phyloP scores from a whole-genome alignment of 306 rosid genomes.

The Chamaecrista fasciculata region DNA sequence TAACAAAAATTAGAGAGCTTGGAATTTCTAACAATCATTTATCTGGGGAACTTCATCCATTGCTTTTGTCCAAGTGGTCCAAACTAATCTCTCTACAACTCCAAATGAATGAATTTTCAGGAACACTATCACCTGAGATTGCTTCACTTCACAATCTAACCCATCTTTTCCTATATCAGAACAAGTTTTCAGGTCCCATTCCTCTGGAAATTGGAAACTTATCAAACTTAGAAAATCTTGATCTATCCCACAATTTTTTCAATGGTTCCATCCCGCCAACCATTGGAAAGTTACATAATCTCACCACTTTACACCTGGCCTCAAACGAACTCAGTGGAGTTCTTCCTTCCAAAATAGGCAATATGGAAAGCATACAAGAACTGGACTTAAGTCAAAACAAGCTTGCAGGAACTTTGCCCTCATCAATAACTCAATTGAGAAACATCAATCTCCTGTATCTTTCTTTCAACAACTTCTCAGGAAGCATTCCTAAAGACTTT shows the following conservation, averaged over 20 bases:
- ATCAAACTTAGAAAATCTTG: conserved; percentile 6
- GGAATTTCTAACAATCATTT: conserved; percentile 20
- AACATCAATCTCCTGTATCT: conserved; percentile 25
- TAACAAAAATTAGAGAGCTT: conserved; percentile 21
- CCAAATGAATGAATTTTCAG: conserved; percentile 19
- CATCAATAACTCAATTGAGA: conserved; percentile 5
- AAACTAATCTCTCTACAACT: conserved; percentile 21
- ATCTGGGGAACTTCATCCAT: conserved; percentile 31
- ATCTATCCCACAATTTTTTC: conserved; percentile 4
- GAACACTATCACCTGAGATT: conserved; percentile 29
- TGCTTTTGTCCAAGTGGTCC: conserved; percentile 31
- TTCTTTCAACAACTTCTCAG: conserved; percentile 28
- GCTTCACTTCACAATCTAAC: conserved; percentile 25
- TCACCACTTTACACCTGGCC: not conserved
- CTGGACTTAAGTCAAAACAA: conserved; percentile 18
- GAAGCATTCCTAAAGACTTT: conserved; percentile 34
- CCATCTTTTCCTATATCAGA: conserved; percentile 3
- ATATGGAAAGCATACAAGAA: conserved; percentile 5
- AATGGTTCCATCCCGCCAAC: conserved; percentile 32
- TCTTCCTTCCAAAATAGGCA: conserved; percentile 29
- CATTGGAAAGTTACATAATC: conserved; percentile 30
- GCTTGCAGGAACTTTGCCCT: not conserved
- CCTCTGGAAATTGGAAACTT: conserved; percentile 30
- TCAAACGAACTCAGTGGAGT: conserved; percentile 26
- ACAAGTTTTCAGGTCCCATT: conserved; percentile 22